Evolutionary conservation across 768 basidiomycete genomes (phyloP).

Genomic region (Lyophyllum atratum): DNA sequence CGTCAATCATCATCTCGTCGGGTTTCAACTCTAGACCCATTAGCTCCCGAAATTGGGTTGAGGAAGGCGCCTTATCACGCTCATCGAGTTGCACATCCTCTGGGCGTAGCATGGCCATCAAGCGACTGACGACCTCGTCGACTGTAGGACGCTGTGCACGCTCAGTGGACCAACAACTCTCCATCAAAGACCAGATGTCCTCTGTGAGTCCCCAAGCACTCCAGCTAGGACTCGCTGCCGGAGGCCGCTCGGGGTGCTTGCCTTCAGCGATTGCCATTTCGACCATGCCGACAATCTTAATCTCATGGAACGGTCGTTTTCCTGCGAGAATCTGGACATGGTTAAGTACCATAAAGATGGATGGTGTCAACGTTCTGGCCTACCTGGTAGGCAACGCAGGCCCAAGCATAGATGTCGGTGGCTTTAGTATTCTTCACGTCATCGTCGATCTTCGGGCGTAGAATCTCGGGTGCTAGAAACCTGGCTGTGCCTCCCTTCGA

Average conservation of each 20-base stretch:
- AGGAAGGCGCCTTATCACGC: not conserved
- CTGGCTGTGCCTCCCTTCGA: slow-evolving; percentile 18
- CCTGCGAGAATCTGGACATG: not conserved
- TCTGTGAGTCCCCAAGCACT: slow-evolving; percentile 14
- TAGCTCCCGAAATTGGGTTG: not conserved
- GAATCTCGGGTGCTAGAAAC: slow-evolving; percentile 28
- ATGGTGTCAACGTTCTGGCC: not conserved
- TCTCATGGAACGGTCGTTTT: not conserved
- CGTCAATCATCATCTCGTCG: not conserved
- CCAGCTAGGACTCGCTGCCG: slow-evolving; percentile 5
- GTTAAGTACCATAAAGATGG: not conserved
- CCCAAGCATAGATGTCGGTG: slow-evolving; percentile 29
- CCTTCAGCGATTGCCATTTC: not conserved
- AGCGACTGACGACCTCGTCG: not conserved
- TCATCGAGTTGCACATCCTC: not conserved
- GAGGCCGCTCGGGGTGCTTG: slow-evolving; percentile 15
- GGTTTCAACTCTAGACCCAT: not conserved
- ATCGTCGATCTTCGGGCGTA: slow-evolving; percentile 1
- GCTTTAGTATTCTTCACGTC: slow-evolving; percentile 9
- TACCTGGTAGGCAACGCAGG: slow-evolving; percentile 29
- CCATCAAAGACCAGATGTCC: slow-evolving; percentile 21
- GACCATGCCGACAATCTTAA: not conserved
- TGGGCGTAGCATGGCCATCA: not conserved
- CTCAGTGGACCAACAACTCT: slow-evolving; percentile 21
- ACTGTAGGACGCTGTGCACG: slow-evolving; percentile 17